Base-by-base conservation (phyloP, 768 basidiomycete species). In the Leccinum ochraceum region DNA sequence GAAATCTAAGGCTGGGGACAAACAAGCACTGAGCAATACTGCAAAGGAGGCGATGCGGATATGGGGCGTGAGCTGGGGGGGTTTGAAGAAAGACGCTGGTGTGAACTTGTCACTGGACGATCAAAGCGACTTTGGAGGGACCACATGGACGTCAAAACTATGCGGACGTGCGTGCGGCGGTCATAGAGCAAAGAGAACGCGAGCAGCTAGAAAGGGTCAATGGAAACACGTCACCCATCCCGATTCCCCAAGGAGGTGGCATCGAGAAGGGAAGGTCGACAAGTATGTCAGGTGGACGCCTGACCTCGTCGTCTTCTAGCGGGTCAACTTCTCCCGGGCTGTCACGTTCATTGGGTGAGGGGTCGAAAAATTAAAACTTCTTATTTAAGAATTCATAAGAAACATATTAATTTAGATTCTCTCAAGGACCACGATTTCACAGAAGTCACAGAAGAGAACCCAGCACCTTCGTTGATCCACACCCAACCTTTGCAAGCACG, bases 1-100 rank as follows among this genome's bases (percentile, higher is more conserved):
- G 56, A 90, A 89, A 70, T 86, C 91, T 6, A 88, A 88, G 46
- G 85, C 87, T 1, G 77, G 76, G 24, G 95, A 95, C 73, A 95
- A 94, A 70, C 90, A 95, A 72, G 90, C 91, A 7, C 77, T 95
- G 49, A 88, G 86, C 63, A 88, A 90, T 66, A 86, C 90, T 0
- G 92, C 94, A 13, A 90, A 89, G 71, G 95, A 97, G 69, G 83
- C 90, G 9, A 88, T 97, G 81, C 86, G 89, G 60, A 96, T 95
- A 71, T 96, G 94, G 94, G 88, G 94, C 24, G 87, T 86, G 60
- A 36, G 14, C 53, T 95, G 9, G 30, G 30, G 92, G 89, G 78
- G 83, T 13, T 68, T 86, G 71, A 85, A 81, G 76, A 87, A 84
- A 71, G 85, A 87, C 58, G 72, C 61, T 51, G 72, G 65, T 56